phyloP scores from a whole-genome alignment of 176 grass and related monocot species.

The Puya raimondii region DNA sequence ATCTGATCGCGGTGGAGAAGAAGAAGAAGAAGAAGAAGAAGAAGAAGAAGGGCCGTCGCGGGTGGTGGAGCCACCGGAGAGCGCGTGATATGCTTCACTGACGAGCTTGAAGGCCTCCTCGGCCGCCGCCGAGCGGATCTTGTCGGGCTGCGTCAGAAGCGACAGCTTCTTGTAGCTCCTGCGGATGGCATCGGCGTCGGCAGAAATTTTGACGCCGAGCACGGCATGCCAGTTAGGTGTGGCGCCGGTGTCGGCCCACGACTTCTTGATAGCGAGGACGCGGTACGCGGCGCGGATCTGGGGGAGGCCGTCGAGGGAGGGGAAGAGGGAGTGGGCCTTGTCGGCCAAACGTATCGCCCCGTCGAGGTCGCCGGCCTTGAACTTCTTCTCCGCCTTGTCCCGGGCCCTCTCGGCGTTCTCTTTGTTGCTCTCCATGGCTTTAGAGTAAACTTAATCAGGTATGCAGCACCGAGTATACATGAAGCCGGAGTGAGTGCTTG shows the following conservation, averaged over 20 bases:
- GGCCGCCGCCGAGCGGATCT: conserved; percentile 12
- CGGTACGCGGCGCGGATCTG: conserved; percentile 25
- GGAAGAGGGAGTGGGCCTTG: conserved; percentile 15
- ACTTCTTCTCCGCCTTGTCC: conserved; percentile 25
- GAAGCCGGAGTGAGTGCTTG: no score
- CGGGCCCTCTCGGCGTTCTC: not conserved
- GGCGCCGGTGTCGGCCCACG: not conserved
- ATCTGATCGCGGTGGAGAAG: no score
- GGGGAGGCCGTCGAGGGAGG: conserved; percentile 5
- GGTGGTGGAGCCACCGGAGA: not conserved
- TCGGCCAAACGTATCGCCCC: conserved; percentile 9
- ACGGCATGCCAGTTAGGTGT: conserved; percentile 11
- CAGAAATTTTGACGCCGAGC: not conserved
- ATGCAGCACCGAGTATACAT: no score
- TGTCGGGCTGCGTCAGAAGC: conserved; percentile 26
- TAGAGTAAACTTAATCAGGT: no score
- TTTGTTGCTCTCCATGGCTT: not conserved
- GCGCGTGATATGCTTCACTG: not conserved
- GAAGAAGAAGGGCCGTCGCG: no score
- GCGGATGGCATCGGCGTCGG: conserved; percentile 9
- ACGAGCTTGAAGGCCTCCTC: conserved; percentile 15
- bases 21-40: no score
- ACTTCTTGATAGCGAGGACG: not conserved
- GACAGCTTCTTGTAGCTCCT: conserved; percentile 10
- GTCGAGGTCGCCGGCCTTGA: conserved; percentile 17